A percentile compares a stretch with the other conserved stretches of the same genome.
Conservation (phyloP, 805 yeast species). For the Kodamaea leandrae region DNA sequence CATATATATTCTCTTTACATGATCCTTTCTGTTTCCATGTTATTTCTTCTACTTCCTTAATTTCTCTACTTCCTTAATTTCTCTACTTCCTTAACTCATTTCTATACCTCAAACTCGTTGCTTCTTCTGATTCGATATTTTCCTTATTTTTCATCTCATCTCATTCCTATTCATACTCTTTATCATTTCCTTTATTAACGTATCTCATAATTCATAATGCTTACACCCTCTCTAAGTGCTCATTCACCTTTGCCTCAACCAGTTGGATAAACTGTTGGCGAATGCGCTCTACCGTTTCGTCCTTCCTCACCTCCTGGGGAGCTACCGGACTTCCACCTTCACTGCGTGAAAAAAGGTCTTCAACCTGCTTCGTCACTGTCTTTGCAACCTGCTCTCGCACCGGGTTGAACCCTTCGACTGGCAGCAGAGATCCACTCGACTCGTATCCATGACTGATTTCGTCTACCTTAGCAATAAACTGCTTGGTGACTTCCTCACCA, state of each 20-base stretch:
- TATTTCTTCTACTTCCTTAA: too few relatives aligned
- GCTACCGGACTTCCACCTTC: neutral
- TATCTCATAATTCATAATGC: neutral
- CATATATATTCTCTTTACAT: too few relatives aligned
- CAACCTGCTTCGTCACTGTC: constrained; percentile 31
- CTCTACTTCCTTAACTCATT: too few relatives aligned
- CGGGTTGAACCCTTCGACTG: constrained; percentile 15
- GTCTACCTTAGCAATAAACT: constrained; percentile 31
- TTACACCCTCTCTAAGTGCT: constrained; percentile 5
- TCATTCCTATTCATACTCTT: neutral
- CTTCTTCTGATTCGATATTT: too few relatives aligned
- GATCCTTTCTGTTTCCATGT: too few relatives aligned
- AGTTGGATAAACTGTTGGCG: constrained; percentile 25
- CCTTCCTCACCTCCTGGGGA: constrained; percentile 3
- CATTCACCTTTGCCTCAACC: constrained; percentile 28
- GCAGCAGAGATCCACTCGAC: constrained; percentile 9
- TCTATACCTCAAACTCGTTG: too few relatives aligned
- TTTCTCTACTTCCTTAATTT: too few relatives aligned
- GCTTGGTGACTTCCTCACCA: constrained; percentile 34
- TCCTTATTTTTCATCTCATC: neutral
- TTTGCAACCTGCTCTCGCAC: constrained; percentile 31
- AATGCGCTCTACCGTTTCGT: constrained; percentile 19
- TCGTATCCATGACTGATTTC: constrained; percentile 24
- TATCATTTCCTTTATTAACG: neutral
- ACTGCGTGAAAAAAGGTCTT: constrained; percentile 8